Evolutionary conservation across 2,329 filamentous ascomycete species (phyloP), one percentile per base, ranked within the genome.

Genomic region (Epichloe festucae): DNA sequence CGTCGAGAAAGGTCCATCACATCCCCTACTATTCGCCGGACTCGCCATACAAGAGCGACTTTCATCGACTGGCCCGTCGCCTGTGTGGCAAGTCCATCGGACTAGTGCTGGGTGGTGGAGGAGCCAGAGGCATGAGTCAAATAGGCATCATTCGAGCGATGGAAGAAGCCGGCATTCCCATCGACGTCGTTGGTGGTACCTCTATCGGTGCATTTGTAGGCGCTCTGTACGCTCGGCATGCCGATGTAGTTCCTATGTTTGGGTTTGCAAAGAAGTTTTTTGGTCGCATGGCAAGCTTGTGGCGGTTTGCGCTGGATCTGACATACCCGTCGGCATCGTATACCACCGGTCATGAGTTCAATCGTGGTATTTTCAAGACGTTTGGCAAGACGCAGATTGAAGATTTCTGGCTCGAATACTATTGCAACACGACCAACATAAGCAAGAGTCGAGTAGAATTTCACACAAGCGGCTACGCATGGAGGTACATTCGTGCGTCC

Each of bases 341-440:
- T 69, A 98, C 94, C 1, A 98, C 93, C 0, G 93, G 93, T 1
- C 93, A 98, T 64, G 93, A 98, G 62, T 98, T 98, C 77, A 98
- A 98, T 61, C 87, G 93, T 6, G 93, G 93, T 41, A 96, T 98
- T 57, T 98, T 96, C 79, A 98, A 98, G 68, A 89, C 91, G 0
- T 96, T 98, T 65, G 93, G 90, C 14, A 89, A 96, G 62, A 87
- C 88, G 10, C 93, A 97, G 64, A 97, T 98, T 53, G 93, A 98
- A 69, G 93, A 98, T 66, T 98, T 97, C 63, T 98, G 93, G 93
- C 78, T 98, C 11, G 89, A 95, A 59, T 98, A 89, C 66, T 98
- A 98, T 71, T 98, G 94, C 77, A 98, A 98, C 69, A 97, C 93
- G 0, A 98, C 94, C 39, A 98, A 97, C 67, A 97, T 98, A 69